phyloP scores from a whole-genome alignment of 2,329 filamentous ascomycete genomes.

The Hymenotorrendiella dingleyae region DNA sequence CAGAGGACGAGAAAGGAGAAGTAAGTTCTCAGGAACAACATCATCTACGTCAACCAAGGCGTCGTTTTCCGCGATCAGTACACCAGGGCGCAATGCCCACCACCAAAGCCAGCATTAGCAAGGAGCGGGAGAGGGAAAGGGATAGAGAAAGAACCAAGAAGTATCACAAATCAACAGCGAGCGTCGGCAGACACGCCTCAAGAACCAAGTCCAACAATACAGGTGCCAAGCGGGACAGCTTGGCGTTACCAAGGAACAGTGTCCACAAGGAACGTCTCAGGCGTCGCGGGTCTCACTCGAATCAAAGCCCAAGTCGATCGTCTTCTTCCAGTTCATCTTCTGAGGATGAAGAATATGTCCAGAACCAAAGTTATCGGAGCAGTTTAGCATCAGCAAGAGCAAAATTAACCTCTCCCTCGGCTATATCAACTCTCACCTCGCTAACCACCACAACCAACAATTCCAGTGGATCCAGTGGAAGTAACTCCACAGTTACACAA shows the following conservation, averaged over 20 bases:
- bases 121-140: constrained; percentile 23
- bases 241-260: constrained; percentile 13
- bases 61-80: constrained; percentile 9
- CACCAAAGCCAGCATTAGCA: constrained; percentile 17
- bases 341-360: constrained; percentile 22
- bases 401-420: constrained; percentile 29
- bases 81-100: constrained; percentile 18
- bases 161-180: constrained; percentile 16
- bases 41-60: constrained; percentile 8
- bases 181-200: constrained; percentile 13
- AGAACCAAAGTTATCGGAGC: constrained; percentile 19
- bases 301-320: constrained; percentile 17
- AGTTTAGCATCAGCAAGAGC: constrained; percentile 22
- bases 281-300: constrained; percentile 15
- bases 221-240: constrained; percentile 13
- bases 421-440: constrained; percentile 29
- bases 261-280: constrained; percentile 12
- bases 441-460: constrained; percentile 29
- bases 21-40: constrained; percentile 15
- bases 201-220: constrained; percentile 21
- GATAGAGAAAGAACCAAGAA: constrained; percentile 16
- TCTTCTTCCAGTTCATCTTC: constrained; percentile 21
- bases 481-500: constrained; percentile 37
- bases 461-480: constrained; percentile 36
- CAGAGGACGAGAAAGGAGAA: constrained; percentile 23